Evolutionary conservation across 2,329 filamentous ascomycete genomes (phyloP).

Genomic region (Aspergillus sp.): DNA sequence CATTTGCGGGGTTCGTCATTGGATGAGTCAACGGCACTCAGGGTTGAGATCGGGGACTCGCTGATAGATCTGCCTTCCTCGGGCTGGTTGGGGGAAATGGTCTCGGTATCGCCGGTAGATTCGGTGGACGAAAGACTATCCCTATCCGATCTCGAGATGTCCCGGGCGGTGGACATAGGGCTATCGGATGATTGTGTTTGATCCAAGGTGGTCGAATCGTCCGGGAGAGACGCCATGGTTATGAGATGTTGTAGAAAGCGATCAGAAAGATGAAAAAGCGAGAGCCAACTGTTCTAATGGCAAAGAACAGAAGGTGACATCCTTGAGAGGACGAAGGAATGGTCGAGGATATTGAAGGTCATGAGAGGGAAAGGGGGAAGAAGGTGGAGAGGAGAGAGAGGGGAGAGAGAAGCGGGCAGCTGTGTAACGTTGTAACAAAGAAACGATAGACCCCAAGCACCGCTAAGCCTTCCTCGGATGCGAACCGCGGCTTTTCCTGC

Average conservation of each 20-base stretch:
- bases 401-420: too few species aligned
- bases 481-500: conserved; percentile 19
- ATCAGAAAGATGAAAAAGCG: not conserved
- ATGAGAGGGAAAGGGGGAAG: not conserved
- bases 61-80: conserved; percentile 17
- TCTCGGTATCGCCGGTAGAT: conserved; percentile 27
- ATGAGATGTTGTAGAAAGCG: conserved; percentile 1
- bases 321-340: not conserved
- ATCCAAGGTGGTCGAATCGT: conserved; percentile 26
- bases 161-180: conserved; percentile 17
- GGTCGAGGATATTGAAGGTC: not conserved
- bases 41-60: conserved; percentile 15
- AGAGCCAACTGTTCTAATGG: not conserved
- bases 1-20: conserved; percentile 53
- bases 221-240: conserved; percentile 37
- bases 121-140: conserved; percentile 13
- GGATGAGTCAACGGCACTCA: conserved; percentile 14
- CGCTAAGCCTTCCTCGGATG: conserved; percentile 15
- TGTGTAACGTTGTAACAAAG: too few species aligned
- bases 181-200: conserved; percentile 29
- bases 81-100: conserved; percentile 29
- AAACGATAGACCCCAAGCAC: not conserved
- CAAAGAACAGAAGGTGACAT: not conserved
- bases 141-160: conserved; percentile 2
- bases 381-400: too few species aligned